Evolutionary conservation across 371 early-diverging fungal species (phyloP).

Genomic region (Dentiscutata heterogama): DNA sequence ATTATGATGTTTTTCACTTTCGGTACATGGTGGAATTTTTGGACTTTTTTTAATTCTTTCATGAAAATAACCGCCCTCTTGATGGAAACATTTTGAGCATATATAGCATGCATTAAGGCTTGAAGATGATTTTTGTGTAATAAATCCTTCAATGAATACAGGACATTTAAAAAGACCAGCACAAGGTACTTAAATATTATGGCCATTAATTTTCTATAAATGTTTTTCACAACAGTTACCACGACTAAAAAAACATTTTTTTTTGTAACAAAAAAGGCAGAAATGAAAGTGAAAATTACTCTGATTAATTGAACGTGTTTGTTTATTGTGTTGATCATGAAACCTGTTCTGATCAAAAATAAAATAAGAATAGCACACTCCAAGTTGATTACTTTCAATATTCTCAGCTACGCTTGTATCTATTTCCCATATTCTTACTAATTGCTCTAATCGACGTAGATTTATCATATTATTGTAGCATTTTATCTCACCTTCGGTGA

Average conservation of each 20-base stretch:
- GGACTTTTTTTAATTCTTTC: background rate
- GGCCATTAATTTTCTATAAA: background rate
- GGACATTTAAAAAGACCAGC: background rate
- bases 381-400: background rate
- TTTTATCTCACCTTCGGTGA: background rate
- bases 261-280: conserved; percentile 30
- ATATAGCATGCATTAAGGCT: background rate
- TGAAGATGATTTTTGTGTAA: too few species aligned
- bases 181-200: conserved; percentile 24
- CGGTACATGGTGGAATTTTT: too few species aligned
- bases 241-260: conserved; percentile 17
- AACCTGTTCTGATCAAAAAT: conserved; percentile 19
- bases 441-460: background rate
- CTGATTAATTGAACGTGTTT: background rate
- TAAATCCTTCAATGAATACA: background rate
- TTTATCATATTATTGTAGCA: background rate
- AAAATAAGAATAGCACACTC: too few species aligned
- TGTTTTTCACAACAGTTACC: background rate
- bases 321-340: background rate
- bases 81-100: conserved; percentile 19
- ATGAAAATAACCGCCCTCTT: conserved; percentile 16
- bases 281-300: background rate
- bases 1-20: background rate
- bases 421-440: conserved; percentile 23
- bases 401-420: background rate